Conservation (phyloP, 441 rosid genomes). For the Kokia cookei region DNA sequence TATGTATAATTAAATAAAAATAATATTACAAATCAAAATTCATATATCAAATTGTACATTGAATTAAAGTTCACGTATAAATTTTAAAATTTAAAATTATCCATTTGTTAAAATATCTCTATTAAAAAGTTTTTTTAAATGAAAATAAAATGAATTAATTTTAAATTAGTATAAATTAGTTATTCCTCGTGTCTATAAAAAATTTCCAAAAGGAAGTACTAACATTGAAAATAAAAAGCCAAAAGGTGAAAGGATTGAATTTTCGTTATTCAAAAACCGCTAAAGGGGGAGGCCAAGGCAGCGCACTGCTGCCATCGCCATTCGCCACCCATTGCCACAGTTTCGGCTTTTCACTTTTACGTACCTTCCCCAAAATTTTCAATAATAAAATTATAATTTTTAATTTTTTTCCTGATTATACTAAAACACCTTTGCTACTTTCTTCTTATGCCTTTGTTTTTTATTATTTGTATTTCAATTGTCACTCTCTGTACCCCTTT, state of each 20-base stretch:
- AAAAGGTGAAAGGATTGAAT: not conserved
- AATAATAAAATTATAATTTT: too few species aligned
- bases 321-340: not conserved
- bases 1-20: too few species aligned
- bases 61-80: too few species aligned
- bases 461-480: too few species aligned
- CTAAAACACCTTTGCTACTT: too few species aligned
- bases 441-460: too few species aligned
- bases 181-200: not conserved
- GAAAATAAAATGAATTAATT: not conserved
- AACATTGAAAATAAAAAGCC: not conserved
- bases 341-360: not conserved
- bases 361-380: too few species aligned
- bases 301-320: not conserved
- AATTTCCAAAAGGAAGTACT: not conserved
- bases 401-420: too few species aligned
- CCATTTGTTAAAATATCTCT: too few species aligned
- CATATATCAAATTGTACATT: accelerated
- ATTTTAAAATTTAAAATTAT: too few species aligned
- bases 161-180: not conserved
- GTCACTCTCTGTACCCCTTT: too few species aligned
- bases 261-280: not conserved
- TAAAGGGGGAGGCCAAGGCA: not conserved
- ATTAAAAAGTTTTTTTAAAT: not conserved
- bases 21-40: too few species aligned